Evolutionary conservation across 768 basidiomycete species (phyloP).

Genomic region (Infundibulicybe gibba): DNA sequence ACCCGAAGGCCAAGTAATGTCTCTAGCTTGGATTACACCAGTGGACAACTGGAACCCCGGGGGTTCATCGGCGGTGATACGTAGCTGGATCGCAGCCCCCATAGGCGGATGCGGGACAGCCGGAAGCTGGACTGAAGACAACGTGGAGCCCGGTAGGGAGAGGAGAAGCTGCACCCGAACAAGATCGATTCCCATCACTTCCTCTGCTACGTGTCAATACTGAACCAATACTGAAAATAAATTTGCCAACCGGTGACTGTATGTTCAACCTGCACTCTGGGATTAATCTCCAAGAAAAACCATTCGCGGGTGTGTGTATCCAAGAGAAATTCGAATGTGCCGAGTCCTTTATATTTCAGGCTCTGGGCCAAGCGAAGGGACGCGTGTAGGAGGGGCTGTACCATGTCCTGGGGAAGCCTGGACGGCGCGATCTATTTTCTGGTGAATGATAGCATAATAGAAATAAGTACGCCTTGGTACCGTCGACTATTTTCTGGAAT

Average conservation of each 20-base stretch:
- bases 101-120: constrained; percentile 67
- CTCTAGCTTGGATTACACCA: constrained; percentile 77
- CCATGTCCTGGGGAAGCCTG: constrained; percentile 63
- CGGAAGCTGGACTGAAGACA: constrained; percentile 67
- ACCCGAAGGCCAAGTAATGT: constrained; percentile 68
- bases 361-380: constrained; percentile 77
- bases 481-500: constrained; percentile 85
- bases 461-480: constrained; percentile 27
- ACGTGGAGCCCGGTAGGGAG: constrained; percentile 63
- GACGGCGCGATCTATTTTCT: constrained; percentile 58
- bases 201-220: no score
- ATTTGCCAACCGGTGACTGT: constrained; percentile 55
- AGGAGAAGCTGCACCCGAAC: constrained; percentile 89
- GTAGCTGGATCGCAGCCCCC: constrained; percentile 82
- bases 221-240: neutral
- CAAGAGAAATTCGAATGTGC: constrained; percentile 87
- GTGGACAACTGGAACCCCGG: constrained; percentile 81
- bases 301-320: constrained; percentile 67
- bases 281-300: constrained; percentile 91
- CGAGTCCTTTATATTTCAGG: constrained; percentile 80
- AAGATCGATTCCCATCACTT: constrained; percentile 86
- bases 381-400: constrained; percentile 66
- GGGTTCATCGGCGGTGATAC: constrained; percentile 88
- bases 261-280: constrained; percentile 89
- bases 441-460: neutral